Evolutionary conservation across 2,329 filamentous ascomycete species (phyloP).

Genomic region (Pseudogymnoascus sp.): DNA sequence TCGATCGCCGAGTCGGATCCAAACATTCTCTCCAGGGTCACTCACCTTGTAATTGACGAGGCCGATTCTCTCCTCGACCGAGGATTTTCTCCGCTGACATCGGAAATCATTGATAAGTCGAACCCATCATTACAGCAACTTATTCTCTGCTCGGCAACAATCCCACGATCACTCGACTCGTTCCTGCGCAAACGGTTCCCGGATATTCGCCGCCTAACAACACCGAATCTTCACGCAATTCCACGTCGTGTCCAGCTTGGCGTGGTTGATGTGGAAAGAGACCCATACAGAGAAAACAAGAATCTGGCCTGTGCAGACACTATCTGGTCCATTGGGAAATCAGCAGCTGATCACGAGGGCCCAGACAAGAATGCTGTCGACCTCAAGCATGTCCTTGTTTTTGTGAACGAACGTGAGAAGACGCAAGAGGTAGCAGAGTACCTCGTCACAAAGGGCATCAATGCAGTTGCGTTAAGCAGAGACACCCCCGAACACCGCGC

Average conservation of each 20-base stretch:
- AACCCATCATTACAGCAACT: slow-evolving; percentile 77
- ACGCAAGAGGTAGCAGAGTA: slow-evolving; percentile 74
- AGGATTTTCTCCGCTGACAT: slow-evolving; percentile 79
- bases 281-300: slow-evolving; percentile 93
- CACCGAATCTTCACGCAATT: slow-evolving; percentile 92
- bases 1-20: slow-evolving; percentile 86
- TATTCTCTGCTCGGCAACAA: slow-evolving; percentile 91
- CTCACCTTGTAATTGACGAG: slow-evolving; percentile 85
- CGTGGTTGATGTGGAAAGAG: slow-evolving; percentile 81
- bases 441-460: slow-evolving; percentile 75
- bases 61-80: slow-evolving; percentile 93
- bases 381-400: slow-evolving; percentile 82
- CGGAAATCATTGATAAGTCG: slow-evolving; percentile 71
- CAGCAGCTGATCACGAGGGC: slow-evolving; percentile 53
- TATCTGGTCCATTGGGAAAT: slow-evolving; percentile 87
- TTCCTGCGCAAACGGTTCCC: slow-evolving; percentile 78
- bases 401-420: slow-evolving; percentile 92
- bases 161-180: slow-evolving; percentile 79
- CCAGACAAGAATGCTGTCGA: slow-evolving; percentile 49
- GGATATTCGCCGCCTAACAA: slow-evolving; percentile 76
- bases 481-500: slow-evolving; percentile 75
- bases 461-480: slow-evolving; percentile 75
- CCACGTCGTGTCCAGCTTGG: slow-evolving; percentile 89
- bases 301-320: slow-evolving; percentile 87
- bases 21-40: slow-evolving; percentile 85